Conservation (phyloP, 1,139 yeast species). For the Sugiyamaella japonica region DNA sequence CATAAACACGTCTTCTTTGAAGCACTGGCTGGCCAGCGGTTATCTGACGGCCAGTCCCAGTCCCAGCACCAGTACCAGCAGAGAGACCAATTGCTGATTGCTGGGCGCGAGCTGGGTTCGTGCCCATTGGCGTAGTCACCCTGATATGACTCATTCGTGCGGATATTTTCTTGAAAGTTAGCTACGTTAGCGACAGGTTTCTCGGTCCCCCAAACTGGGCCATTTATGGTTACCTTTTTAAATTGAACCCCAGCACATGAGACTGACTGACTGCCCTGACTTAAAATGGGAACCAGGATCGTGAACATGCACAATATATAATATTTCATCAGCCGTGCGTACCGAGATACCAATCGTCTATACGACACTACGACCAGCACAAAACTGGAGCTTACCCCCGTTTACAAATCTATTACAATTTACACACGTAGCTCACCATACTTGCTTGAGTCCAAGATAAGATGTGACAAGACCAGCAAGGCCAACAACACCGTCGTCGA, state of each 20-base stretch:
- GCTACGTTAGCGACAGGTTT: no score
- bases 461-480: constrained; percentile 85
- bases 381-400: no score
- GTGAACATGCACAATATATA: not conserved
- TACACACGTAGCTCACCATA: constrained; percentile 49
- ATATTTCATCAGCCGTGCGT: not conserved
- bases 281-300: not conserved
- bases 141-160: not conserved
- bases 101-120: not conserved
- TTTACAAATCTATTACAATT: no score
- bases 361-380: no score
- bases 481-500: constrained; percentile 79
- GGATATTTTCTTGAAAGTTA: no score
- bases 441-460: constrained; percentile 69
- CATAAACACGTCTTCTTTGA: constrained; percentile 21
- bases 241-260: no score
- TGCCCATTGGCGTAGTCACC: not conserved
- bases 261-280: no score
- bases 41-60: not conserved
- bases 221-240: no score
- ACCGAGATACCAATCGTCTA: not conserved
- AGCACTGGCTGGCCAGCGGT: not conserved
- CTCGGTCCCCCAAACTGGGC: no score
- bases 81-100: not conserved
- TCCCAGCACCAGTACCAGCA: not conserved